A percentile compares a stretch with the other conserved stretches of the same genome.
These are phyloP conservation scores for Discostella stelligeroides DNA, from an alignment of 108 stramenopile genomes.

Conservation along the genomic window DNA sequence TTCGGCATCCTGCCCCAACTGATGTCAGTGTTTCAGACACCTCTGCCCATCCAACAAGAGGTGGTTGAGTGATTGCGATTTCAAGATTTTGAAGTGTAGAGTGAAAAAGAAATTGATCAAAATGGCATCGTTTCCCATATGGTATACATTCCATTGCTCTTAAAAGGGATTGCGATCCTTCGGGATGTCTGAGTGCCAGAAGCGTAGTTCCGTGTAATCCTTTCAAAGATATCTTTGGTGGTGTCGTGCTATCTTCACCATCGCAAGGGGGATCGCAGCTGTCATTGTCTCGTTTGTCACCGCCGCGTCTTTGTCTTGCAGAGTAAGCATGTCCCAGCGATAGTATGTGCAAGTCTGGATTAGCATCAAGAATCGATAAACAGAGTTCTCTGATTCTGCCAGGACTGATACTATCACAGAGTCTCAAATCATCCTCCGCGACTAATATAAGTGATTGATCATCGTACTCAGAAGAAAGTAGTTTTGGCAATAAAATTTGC, in stretches of 20 bases:
- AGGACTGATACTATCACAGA: constrained; percentile 16
- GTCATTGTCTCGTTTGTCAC: constrained; percentile 2
- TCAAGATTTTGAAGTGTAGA: constrained; percentile 21
- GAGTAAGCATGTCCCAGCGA: constrained; percentile 38
- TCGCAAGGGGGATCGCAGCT: background rate
- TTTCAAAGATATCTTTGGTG: constrained; percentile 9
- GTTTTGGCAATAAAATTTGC: constrained; percentile 26
- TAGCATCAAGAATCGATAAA: constrained; percentile 11
- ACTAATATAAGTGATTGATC: constrained; percentile 8
- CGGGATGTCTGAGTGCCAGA: constrained; percentile 31
- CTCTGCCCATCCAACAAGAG: constrained; percentile 45
- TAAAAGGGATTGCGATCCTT: constrained; percentile 21
- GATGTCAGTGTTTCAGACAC: constrained; percentile 34
- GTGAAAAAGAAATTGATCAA: constrained; percentile 47
- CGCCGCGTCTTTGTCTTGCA: constrained; percentile 21
- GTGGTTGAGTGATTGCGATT: constrained; percentile 32
- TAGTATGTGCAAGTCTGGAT: constrained; percentile 29
- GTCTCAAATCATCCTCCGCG: constrained; percentile 37
- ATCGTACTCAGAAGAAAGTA: background rate
- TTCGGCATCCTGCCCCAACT: constrained; percentile 29
- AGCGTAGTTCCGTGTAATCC: constrained; percentile 38
- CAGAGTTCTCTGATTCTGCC: constrained; percentile 22
- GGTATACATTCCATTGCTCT: constrained; percentile 20
- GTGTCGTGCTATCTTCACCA: background rate
- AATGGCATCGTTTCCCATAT: constrained; percentile 34